Conservation (phyloP, 139 green algal genomes). For the Coelastrella sp. region DNA sequence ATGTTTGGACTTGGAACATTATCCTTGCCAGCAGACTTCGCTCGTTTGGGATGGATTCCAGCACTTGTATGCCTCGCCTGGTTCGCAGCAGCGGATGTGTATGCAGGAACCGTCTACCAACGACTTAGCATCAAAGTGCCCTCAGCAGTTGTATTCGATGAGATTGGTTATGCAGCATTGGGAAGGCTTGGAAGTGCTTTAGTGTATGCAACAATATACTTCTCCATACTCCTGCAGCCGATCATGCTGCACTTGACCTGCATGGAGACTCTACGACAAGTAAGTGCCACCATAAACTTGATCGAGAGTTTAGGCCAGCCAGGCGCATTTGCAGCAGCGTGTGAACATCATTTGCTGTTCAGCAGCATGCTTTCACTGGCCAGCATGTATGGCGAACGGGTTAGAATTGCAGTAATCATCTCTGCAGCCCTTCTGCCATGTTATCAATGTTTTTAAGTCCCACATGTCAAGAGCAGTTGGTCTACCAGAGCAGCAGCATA, state of each 20-base stretch:
- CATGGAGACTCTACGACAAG: conserved; percentile 57
- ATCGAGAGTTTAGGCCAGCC: neutral
- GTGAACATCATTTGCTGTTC: neutral
- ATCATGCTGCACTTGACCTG: conserved; percentile 61
- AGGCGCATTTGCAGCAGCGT: neutral
- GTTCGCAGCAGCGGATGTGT: conserved; percentile 47
- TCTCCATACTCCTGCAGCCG: conserved; percentile 53
- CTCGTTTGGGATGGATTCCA: conserved; percentile 50
- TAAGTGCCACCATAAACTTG: neutral
- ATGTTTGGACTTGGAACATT: conserved; percentile 62
- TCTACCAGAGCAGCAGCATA: too few relatives aligned
- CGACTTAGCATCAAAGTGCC: conserved; percentile 45
- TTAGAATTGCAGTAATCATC: too few relatives aligned
- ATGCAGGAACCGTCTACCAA: conserved; percentile 56
- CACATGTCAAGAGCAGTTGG: too few relatives aligned
- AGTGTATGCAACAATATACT: conserved; percentile 55
- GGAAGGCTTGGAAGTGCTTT: conserved; percentile 45
- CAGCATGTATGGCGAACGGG: too few relatives aligned
- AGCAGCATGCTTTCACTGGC: neutral
- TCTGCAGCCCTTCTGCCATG: too few relatives aligned
- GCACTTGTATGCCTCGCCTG: conserved; percentile 35
- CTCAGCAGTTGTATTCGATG: conserved; percentile 49
- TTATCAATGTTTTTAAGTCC: too few relatives aligned
- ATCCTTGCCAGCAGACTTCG: conserved; percentile 9
- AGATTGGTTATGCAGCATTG: conserved; percentile 54